Conservation (phyloP, 106 monocot genomes). For the Gastrodia elata region DNA sequence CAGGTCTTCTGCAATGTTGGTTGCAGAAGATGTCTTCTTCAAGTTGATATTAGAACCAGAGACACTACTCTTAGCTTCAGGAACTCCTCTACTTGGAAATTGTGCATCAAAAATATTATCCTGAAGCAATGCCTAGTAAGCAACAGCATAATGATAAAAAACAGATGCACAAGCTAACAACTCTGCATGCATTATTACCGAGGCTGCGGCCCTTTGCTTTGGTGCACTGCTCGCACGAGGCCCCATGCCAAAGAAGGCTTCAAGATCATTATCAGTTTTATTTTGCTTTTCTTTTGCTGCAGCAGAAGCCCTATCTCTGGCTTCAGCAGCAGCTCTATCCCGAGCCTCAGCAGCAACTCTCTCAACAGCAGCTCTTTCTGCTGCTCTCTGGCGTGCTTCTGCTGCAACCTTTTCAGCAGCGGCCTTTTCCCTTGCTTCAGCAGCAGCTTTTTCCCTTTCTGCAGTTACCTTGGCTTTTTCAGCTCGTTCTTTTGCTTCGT, state of each 20-base stretch:
- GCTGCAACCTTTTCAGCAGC: conserved; percentile 42
- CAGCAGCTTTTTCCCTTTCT: conserved; percentile 27
- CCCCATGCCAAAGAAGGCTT: conserved; percentile 75
- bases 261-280: conserved; percentile 71
- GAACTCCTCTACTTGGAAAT: conserved; percentile 28
- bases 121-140: conserved; percentile 30
- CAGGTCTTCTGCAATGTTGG: conserved; percentile 82
- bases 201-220: conserved; percentile 47
- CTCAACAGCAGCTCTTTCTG: conserved; percentile 48
- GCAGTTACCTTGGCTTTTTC: conserved; percentile 27
- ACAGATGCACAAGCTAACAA: background rate
- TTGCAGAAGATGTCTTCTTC: conserved; percentile 54
- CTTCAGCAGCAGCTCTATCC: conserved; percentile 53
- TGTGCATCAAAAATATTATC: conserved; percentile 57
- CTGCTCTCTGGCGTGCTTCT: conserved; percentile 57
- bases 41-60: conserved; percentile 42
- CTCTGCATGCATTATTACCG: conserved; percentile 22
- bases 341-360: conserved; percentile 53
- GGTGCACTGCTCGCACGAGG: conserved; percentile 73
- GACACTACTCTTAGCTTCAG: conserved; percentile 29
- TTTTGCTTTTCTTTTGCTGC: conserved; percentile 48
- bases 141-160: background rate
- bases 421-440: conserved; percentile 27
- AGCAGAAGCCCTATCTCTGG: conserved; percentile 27
- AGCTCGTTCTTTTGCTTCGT: conserved; percentile 38